Conservation (phyloP, 2,329 filamentous ascomycete species). For the Byssochlamys sp. region DNA sequence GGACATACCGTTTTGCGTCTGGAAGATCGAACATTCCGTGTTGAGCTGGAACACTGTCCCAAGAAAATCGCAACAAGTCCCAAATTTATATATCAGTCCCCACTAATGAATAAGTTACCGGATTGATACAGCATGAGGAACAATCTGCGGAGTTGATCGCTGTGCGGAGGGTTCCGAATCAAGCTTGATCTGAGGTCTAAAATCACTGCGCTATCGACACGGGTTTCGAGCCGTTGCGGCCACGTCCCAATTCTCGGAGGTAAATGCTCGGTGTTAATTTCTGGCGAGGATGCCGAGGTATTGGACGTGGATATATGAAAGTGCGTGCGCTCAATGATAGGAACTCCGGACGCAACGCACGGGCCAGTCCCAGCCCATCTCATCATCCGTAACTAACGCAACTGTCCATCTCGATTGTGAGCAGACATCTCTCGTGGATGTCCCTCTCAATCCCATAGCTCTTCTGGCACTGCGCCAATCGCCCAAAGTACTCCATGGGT, state of each 20-base stretch:
- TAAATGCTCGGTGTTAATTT: background rate
- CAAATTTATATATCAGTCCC: background rate
- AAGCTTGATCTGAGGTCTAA: background rate
- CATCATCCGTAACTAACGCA: background rate
- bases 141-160: background rate
- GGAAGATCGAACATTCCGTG: slow-evolving; percentile 27
- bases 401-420: background rate
- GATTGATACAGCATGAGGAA: background rate
- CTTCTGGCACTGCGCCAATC: background rate
- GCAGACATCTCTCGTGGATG: background rate
- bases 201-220: background rate
- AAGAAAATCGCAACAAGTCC: background rate
- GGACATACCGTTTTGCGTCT: slow-evolving; percentile 26
- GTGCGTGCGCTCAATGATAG: background rate
- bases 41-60: background rate
- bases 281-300: background rate
- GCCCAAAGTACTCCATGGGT: background rate
- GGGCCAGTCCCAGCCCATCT: background rate
- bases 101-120: background rate
- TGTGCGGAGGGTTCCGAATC: background rate
- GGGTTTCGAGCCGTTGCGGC: background rate
- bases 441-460: background rate
- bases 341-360: background rate
- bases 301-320: background rate
- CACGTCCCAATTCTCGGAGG: background rate